A percentile compares a stretch with the other conserved stretches of the same genome.
These are phyloP conservation scores for Leccinum disarticulatum DNA, from an alignment of 768 basidiomycete genomes.

Conservation along the genomic window DNA sequence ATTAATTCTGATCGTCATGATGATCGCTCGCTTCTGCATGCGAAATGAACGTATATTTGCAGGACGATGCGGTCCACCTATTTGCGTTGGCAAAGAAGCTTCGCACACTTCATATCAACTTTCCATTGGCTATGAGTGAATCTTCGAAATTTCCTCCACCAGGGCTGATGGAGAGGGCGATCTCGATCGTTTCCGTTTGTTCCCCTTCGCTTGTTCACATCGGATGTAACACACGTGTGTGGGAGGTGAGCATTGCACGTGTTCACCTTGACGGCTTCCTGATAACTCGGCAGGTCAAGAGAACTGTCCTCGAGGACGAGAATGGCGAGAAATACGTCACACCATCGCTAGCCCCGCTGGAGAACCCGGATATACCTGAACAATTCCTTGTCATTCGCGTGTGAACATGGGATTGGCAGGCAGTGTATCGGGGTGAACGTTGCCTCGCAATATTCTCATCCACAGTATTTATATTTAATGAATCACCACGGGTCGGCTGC, in stretches of 20 bases:
- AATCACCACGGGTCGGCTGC: not conserved
- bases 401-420: slow-evolving; percentile 9
- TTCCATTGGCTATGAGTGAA: slow-evolving; percentile 32
- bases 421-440: not conserved
- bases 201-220: slow-evolving; percentile 54
- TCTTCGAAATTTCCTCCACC: slow-evolving; percentile 13
- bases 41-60: not conserved
- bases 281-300: slow-evolving; percentile 43
- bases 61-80: slow-evolving; percentile 27
- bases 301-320: slow-evolving; percentile 36
- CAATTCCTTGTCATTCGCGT: slow-evolving; percentile 63
- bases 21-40: not conserved
- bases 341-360: slow-evolving; percentile 50
- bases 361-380: slow-evolving; percentile 68
- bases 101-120: slow-evolving; percentile 61
- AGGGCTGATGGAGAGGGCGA: slow-evolving; percentile 35
- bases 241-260: slow-evolving; percentile 51
- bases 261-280: not conserved
- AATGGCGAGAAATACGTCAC: slow-evolving; percentile 39
- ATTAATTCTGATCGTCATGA: not conserved
- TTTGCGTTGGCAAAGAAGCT: slow-evolving; percentile 49
- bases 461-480: not conserved
- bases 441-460: not conserved
- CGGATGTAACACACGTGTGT: slow-evolving; percentile 68
- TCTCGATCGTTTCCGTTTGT: slow-evolving; percentile 50